Base-by-base conservation (phyloP, 306 rosid genomes). In the Crataegus laevigata region DNA sequence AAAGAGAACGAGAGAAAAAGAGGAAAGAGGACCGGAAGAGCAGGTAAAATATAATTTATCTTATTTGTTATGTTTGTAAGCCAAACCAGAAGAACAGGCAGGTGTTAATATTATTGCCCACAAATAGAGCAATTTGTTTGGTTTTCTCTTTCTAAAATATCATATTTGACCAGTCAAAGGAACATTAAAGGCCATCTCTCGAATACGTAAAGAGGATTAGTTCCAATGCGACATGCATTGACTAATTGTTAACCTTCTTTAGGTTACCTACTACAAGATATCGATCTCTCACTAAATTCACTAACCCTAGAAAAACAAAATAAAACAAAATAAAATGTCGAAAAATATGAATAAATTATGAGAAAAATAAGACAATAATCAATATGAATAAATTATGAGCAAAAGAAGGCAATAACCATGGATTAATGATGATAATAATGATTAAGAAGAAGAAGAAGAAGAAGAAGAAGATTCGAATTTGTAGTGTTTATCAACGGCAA, bases 401-500 rank as follows among this genome's bases (percentile, higher is more conserved):
- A 45, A 45, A 1, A 29, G 25, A 26, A 29, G 29, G 18, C 12
- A 28, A 38, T 24, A 36, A 50, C 28, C 14, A 50, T 50, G 54
- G 43, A 17, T 50, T 50, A 50, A 50, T 34, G 22, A 8, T 21
- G 50, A 6, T 57, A 25, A 51, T 36, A 30, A 60, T 55, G 26
- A 4, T n/a, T 17, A 26, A 14, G 63, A 58, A 9, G 18, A 60
- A 30, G 82, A 66, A 28, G 84, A 72, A 6, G 82, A 62, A 24
- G 82, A 66, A 24, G 83, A 73, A 5, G 82, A 63, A 17, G 96
- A 90, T 80, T 94, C 96, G 75, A 94, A 94, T 82, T 92, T 94
- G 84, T 94, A 94, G 79, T 88, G 87, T 87, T 94, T 94, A 71
- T 94, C 99, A 30, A 94, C 97, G 9, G 99, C 94, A 63, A 92